Evolutionary conservation across 805 yeast species (phyloP).

Genomic region (Debaryomyces tyrocola): DNA sequence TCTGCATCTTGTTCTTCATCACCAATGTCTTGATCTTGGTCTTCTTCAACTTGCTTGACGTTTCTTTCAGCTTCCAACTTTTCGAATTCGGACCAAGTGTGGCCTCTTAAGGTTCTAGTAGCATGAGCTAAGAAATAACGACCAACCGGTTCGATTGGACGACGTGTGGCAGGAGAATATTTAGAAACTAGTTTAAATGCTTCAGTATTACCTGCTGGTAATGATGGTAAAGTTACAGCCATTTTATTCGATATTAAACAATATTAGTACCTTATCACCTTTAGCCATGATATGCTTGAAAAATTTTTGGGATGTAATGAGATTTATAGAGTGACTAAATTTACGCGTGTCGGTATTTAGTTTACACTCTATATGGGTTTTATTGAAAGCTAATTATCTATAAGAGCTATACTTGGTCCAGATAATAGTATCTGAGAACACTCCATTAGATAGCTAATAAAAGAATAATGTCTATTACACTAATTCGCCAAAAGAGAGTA

Average conservation of each 20-base stretch:
- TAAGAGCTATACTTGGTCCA: too few species aligned
- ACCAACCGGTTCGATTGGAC: slow-evolving; percentile 96
- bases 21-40: slow-evolving; percentile 61
- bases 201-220: slow-evolving; percentile 43
- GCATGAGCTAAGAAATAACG: slow-evolving; percentile 96
- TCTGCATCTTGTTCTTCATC: slow-evolving; percentile 73
- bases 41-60: slow-evolving; percentile 67
- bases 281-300: slow-evolving; percentile 2
- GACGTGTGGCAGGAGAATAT: slow-evolving; percentile 62
- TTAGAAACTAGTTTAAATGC: slow-evolving; percentile 51
- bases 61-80: slow-evolving; percentile 88
- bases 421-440: too few species aligned
- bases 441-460: too few species aligned
- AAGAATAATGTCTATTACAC: too few species aligned
- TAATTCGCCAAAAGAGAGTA: too few species aligned
- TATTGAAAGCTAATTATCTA: background rate
- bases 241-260: slow-evolving; percentile 13
- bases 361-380: background rate
- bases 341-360: slow-evolving; percentile 2
- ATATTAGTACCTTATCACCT: background rate
- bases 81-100: slow-evolving; percentile 98
- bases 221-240: slow-evolving; percentile 53
- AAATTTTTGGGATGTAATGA: slow-evolving; percentile 10
- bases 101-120: slow-evolving; percentile 91
- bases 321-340: slow-evolving; percentile 3